Evolutionary conservation across 2,329 filamentous ascomycete genomes (phyloP).

Genomic region (Verruconis gallopava): DNA sequence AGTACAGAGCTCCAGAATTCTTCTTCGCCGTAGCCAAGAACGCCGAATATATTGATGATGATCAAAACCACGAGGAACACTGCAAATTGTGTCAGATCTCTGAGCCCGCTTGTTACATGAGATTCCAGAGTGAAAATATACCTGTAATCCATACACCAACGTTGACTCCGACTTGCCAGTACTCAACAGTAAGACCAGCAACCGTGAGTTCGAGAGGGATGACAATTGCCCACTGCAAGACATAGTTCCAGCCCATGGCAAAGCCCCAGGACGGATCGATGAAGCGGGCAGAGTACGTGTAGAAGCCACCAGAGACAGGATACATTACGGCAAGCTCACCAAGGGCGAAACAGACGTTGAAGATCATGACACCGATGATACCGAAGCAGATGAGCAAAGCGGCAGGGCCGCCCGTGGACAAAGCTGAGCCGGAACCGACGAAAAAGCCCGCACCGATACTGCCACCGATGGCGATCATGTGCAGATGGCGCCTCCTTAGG

Average conservation of each 20-base stretch:
- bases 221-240: slow-evolving; percentile 36
- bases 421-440: slow-evolving; percentile 51
- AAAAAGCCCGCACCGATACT: slow-evolving; percentile 70
- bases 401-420: slow-evolving; percentile 24
- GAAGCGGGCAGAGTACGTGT: slow-evolving; percentile 48
- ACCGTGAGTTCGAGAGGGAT: slow-evolving; percentile 43
- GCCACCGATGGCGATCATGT: slow-evolving; percentile 81
- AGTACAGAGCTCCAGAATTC: slow-evolving; percentile 26
- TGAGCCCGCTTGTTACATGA: no score
- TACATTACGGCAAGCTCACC: slow-evolving; percentile 50
- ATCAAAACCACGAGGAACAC: slow-evolving; percentile 40
- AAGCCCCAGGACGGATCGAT: slow-evolving; percentile 47
- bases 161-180: slow-evolving; percentile 40
- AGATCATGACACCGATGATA: slow-evolving; percentile 33
- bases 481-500: slow-evolving; percentile 72
- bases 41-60: slow-evolving; percentile 43
- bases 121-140: neutral
- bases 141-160: slow-evolving; percentile 40
- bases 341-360: slow-evolving; percentile 38
- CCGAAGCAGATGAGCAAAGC: slow-evolving; percentile 29
- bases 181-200: slow-evolving; percentile 41
- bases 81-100: no score
- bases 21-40: slow-evolving; percentile 43
- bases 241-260: slow-evolving; percentile 42
- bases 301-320: slow-evolving; percentile 50